A percentile compares a stretch with the other conserved stretches of the same genome.
Evolutionary conservation across 75 land plant species (phyloP).

Genomic region (Ceratopteris richardii): DNA sequence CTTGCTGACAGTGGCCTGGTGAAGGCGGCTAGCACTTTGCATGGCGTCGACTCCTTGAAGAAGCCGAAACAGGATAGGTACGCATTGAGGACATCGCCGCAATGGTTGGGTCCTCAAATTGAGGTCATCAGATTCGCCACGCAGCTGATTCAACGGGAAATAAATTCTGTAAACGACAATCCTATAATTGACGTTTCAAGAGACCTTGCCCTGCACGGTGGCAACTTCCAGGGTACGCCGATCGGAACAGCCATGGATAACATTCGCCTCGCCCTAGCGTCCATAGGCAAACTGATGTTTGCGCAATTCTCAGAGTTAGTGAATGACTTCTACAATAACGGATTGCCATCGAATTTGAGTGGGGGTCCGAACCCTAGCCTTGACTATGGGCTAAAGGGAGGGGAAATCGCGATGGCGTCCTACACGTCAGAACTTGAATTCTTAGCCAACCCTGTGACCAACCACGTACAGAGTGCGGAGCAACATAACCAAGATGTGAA

Average conservation of each 20-base stretch:
- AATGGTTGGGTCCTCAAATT: constrained; percentile 25
- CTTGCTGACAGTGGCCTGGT: constrained; percentile 45
- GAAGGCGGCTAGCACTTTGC: constrained; percentile 2
- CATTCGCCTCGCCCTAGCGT: constrained; percentile 18
- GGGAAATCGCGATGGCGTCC: constrained; percentile 35
- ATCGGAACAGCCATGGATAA: constrained; percentile 13
- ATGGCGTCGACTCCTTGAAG: constrained; percentile 29
- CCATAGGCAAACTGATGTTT: too few relatives aligned
- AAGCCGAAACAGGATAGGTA: constrained; percentile 67
- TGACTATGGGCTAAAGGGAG: constrained; percentile 62
- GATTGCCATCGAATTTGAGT: constrained; percentile 50
- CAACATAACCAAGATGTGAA: too few relatives aligned
- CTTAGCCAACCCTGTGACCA: constrained; percentile 45
- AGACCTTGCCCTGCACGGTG: constrained; percentile 5
- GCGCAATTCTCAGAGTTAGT: constrained; percentile 48
- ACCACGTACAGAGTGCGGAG: too few relatives aligned
- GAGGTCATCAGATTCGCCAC: constrained; percentile 20
- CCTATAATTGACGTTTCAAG: constrained; percentile 10
- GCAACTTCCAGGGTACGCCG: constrained; percentile 19
- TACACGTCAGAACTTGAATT: constrained; percentile 53
- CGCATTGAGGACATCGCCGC: constrained; percentile 47
- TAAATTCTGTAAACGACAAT: constrained; percentile 18
- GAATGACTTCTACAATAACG: constrained; percentile 60
- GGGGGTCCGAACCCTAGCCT: constrained; percentile 45
- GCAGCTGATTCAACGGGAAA: constrained; percentile 17